Evolutionary conservation across 176 grass and related monocot genomes (phyloP).

Genomic region (Aegilops tauschii): DNA sequence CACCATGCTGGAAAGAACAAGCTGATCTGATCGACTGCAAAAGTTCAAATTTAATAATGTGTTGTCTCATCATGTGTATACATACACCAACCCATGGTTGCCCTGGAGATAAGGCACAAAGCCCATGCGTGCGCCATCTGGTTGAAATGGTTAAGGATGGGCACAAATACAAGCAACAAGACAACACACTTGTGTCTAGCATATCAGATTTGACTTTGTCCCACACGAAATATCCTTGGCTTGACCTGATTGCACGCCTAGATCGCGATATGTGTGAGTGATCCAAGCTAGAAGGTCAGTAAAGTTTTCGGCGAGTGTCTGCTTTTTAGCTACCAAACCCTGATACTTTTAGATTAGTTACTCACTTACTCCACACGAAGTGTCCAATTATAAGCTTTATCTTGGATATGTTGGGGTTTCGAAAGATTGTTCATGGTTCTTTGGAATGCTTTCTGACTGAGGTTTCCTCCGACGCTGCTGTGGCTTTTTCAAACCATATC

Average conservation of each 20-base stretch:
- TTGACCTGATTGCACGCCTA: constrained; percentile 37
- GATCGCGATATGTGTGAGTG: constrained; percentile 34
- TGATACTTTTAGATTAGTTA: constrained; percentile 16
- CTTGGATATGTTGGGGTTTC: neutral
- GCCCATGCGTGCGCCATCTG: constrained; percentile 29
- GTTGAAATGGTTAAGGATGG: constrained; percentile 22
- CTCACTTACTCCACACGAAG: neutral
- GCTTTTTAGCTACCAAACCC: constrained; percentile 8
- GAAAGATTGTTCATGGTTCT: neutral
- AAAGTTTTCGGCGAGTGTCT: neutral
- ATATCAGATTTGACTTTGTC: constrained; percentile 32
- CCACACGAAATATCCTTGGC: constrained; percentile 34
- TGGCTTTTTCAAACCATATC: neutral
- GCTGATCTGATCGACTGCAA: constrained; percentile 28
- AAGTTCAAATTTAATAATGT: constrained; percentile 23
- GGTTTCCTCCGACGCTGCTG: neutral
- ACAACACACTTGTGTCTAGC: constrained; percentile 31
- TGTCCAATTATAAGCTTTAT: constrained; percentile 17
- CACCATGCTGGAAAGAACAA: constrained; percentile 28
- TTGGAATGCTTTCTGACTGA: neutral
- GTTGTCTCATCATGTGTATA: constrained; percentile 20
- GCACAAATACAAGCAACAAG: constrained; percentile 24
- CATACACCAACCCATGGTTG: constrained; percentile 21
- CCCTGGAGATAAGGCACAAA: constrained; percentile 49
- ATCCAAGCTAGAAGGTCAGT: constrained; percentile 18